These are phyloP conservation scores for Rachicladosporium sp. DNA, from an alignment of 2,329 filamentous ascomycete genomes.

Conservation along the genomic window DNA sequence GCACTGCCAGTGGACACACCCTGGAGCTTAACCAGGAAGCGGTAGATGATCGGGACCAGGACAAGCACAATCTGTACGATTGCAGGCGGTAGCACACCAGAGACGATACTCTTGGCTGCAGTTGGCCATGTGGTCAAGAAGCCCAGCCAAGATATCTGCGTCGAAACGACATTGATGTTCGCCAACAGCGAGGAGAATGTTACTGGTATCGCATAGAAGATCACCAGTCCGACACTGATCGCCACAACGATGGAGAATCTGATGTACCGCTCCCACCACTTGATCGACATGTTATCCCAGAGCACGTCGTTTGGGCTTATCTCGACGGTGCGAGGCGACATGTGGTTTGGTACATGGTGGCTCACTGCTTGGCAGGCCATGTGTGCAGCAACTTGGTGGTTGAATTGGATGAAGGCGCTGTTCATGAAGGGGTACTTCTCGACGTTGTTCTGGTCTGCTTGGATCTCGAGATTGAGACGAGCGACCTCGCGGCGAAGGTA, in stretches of 20 bases:
- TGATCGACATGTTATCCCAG: slow-evolving; percentile 95
- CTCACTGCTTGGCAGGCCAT: slow-evolving; percentile 93
- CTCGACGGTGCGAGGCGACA: slow-evolving; percentile 86
- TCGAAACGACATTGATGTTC: slow-evolving; percentile 59
- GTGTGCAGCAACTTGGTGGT: slow-evolving; percentile 91
- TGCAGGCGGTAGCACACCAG: slow-evolving; percentile 74
- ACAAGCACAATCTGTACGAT: slow-evolving; percentile 66
- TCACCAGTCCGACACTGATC: slow-evolving; percentile 60
- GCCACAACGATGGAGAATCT: slow-evolving; percentile 54
- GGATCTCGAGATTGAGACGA: slow-evolving; percentile 80
- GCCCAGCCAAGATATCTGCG: slow-evolving; percentile 52
- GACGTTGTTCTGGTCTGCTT: slow-evolving; percentile 72
- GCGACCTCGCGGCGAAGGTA: slow-evolving; percentile 80
- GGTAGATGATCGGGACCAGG: slow-evolving; percentile 69
- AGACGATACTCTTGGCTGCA: slow-evolving; percentile 53
- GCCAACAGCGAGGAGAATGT: slow-evolving; percentile 75
- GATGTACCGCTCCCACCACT: slow-evolving; percentile 83
- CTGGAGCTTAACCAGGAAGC: slow-evolving; percentile 58
- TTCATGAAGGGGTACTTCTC: slow-evolving; percentile 88
- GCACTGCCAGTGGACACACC: slow-evolving; percentile 75
- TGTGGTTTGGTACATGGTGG: slow-evolving; percentile 83
- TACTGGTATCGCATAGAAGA: slow-evolving; percentile 85
- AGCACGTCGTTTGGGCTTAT: slow-evolving; percentile 85
- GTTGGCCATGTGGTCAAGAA: slow-evolving; percentile 55
- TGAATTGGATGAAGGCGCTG: slow-evolving; percentile 96